These are phyloP conservation scores for Austroboletus niveus DNA, from an alignment of 1,284 basidiomycete species.

Conservation along the genomic window DNA sequence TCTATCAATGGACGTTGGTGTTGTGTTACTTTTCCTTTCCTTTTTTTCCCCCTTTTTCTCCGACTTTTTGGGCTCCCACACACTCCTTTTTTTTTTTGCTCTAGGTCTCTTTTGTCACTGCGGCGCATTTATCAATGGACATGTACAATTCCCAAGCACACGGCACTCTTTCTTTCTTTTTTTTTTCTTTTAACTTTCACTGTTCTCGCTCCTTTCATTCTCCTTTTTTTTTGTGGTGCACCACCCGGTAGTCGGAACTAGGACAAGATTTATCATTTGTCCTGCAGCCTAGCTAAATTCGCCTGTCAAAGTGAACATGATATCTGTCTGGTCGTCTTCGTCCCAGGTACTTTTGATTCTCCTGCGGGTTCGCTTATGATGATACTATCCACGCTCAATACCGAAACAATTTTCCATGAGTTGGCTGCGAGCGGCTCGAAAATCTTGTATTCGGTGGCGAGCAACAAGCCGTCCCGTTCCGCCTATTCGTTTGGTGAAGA, in stretches of 20 bases:
- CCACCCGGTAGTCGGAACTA: constrained; percentile 23
- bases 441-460: constrained; percentile 63
- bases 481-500: constrained; percentile 41
- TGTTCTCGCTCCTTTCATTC: not conserved
- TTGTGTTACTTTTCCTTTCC: constrained; percentile 18
- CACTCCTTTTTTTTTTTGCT: not conserved
- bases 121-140: constrained; percentile 33
- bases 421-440: constrained; percentile 87
- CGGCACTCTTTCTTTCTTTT: constrained; percentile 1
- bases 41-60: not conserved
- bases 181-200: not conserved
- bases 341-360: constrained; percentile 84
- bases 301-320: constrained; percentile 10
- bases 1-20: constrained; percentile 19
- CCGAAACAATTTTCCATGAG: constrained; percentile 87
- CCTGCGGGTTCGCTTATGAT: constrained; percentile 96
- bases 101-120: not conserved
- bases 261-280: constrained; percentile 28
- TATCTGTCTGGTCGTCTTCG: constrained; percentile 52
- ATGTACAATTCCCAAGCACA: constrained; percentile 20
- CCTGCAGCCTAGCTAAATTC: constrained; percentile 21
- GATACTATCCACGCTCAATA: constrained; percentile 95
- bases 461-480: constrained; percentile 74
- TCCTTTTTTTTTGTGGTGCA: constrained; percentile 7
- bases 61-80: not conserved